These are phyloP conservation scores for Graphiopsis chlorocephala DNA, from an alignment of 2,329 filamentous ascomycete genomes.

Conservation along the genomic window DNA sequence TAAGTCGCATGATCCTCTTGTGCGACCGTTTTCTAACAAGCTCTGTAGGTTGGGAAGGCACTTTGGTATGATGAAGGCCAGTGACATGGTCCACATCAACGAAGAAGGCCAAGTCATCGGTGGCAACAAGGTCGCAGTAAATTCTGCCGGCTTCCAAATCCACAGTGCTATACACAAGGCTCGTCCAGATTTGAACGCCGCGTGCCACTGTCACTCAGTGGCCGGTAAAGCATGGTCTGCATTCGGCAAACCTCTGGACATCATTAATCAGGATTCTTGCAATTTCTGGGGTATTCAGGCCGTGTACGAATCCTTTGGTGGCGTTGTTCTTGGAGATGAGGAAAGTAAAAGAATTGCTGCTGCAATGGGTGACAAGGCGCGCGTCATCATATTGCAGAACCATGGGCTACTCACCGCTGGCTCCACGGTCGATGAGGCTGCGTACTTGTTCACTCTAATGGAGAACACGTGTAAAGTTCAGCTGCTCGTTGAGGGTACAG, in stretches of 20 bases:
- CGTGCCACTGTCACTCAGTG: constrained; percentile 40
- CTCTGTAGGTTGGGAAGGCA: constrained; percentile 29
- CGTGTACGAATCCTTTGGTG: constrained; percentile 42
- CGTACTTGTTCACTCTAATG: constrained; percentile 37
- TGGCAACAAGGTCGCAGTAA: constrained; percentile 37
- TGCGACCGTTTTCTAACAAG: neutral
- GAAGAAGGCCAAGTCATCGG: constrained; percentile 41
- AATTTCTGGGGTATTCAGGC: constrained; percentile 36
- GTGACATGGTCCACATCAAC: constrained; percentile 43
- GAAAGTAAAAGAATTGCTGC: constrained; percentile 42
- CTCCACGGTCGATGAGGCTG: constrained; percentile 37
- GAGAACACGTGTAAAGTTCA: constrained; percentile 62
- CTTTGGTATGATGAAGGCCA: constrained; percentile 39
- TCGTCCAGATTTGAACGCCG: constrained; percentile 42
- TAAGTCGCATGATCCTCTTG: neutral
- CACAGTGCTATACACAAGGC: constrained; percentile 38
- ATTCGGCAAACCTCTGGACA: constrained; percentile 39
- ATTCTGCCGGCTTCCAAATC: constrained; percentile 44
- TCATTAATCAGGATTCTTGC: constrained; percentile 41
- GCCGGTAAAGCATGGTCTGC: constrained; percentile 42
- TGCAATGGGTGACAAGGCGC: constrained; percentile 36
- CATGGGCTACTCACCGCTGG: constrained; percentile 44
- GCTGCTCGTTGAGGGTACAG: constrained; percentile 60
- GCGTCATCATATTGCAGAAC: constrained; percentile 37
- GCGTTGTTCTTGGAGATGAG: constrained; percentile 40